Conservation (phyloP, 495 filamentous ascomycete species). For the Lasiosphaeria hispida region DNA sequence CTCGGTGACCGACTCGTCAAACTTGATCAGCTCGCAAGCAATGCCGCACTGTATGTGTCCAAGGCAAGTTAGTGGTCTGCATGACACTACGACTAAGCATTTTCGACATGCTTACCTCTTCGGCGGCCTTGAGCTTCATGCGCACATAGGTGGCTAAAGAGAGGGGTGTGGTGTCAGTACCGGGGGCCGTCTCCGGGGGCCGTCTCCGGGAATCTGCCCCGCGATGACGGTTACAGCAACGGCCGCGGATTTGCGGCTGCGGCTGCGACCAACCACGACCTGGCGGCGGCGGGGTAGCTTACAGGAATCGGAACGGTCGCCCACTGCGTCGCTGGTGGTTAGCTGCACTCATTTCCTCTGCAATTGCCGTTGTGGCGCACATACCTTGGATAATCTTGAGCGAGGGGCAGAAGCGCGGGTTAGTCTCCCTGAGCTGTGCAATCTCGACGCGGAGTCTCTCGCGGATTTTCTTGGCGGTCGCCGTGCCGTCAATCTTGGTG, state of each 20-base stretch:
- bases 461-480: constrained; percentile 86
- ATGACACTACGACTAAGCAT: constrained; percentile 2
- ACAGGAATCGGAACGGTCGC: constrained; percentile 90
- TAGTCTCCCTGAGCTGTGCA: constrained; percentile 70
- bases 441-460: constrained; percentile 76
- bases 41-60: constrained; percentile 68
- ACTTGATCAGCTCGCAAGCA: constrained; percentile 77
- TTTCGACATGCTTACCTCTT: constrained; percentile 62
- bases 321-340: constrained; percentile 54
- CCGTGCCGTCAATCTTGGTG: constrained; percentile 91
- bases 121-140: constrained; percentile 97
- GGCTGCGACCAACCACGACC: constrained; percentile 3
- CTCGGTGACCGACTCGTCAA: constrained; percentile 78
- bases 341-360: constrained; percentile 7
- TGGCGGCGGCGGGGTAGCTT: constrained; percentile 35
- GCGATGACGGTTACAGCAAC: background rate
- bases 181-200: no score
- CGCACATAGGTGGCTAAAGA: constrained; percentile 88
- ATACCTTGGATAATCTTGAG: constrained; percentile 91
- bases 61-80: background rate
- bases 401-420: constrained; percentile 82
- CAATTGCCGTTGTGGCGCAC: constrained; percentile 21
- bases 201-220: no score
- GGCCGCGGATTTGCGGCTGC: constrained; percentile 25
- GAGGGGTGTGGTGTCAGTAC: no score